Conservation (phyloP, 192 early-diverging fungal species). For the Linnemannia hyalina region DNA sequence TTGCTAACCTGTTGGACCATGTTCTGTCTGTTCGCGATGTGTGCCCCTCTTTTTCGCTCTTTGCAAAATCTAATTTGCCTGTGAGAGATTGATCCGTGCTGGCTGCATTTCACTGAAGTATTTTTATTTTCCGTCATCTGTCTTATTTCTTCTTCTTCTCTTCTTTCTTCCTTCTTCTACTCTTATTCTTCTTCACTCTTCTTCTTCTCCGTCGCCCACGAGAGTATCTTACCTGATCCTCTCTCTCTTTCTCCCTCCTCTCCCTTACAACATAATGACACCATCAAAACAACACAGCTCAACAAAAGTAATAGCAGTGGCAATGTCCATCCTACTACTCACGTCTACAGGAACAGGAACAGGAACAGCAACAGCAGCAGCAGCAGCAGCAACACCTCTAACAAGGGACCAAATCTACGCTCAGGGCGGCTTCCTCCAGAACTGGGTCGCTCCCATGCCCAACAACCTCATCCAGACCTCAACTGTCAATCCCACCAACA, state of each 20-base stretch:
- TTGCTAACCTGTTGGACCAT: not conserved
- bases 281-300: not conserved
- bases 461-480: not conserved
- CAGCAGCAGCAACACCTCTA: constrained; percentile 3
- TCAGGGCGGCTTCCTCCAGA: constrained; percentile 46
- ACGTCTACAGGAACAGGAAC: not conserved
- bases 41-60: no score
- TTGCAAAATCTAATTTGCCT: not conserved
- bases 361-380: no score
- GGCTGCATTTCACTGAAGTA: not conserved
- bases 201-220: not conserved
- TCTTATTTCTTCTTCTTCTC: not conserved
- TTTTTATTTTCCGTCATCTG: not conserved
- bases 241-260: not conserved
- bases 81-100: not conserved
- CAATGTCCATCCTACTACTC: not conserved
- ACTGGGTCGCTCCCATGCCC: constrained; percentile 60
- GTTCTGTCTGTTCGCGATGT: not conserved
- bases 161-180: not conserved
- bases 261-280: not conserved
- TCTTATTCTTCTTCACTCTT: not conserved
- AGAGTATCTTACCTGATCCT: not conserved
- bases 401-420: constrained; percentile 43
- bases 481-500: not conserved
- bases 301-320: not conserved